Percentiles rank a stretch among this genome's conserved stretches.
These are phyloP conservation scores for Hansenula sp. DNA, from an alignment of 1,139 yeast genomes.

Conservation along the genomic window DNA sequence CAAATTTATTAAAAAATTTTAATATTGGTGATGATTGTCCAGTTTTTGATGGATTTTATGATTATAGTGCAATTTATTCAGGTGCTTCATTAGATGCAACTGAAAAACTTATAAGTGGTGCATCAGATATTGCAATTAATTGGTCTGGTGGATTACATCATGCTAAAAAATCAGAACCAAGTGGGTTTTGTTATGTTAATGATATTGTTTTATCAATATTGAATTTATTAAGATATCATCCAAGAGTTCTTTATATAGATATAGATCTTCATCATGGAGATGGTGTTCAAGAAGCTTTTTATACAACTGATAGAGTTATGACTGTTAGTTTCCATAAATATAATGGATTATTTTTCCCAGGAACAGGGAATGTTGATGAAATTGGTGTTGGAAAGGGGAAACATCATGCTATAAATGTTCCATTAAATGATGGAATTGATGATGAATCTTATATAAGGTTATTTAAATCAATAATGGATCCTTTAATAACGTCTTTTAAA, in stretches of 20 bases:
- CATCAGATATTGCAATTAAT: constrained; percentile 92
- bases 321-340: constrained; percentile 93
- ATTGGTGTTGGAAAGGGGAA: constrained; percentile 84
- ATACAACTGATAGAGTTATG: constrained; percentile 93
- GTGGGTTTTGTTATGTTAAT: constrained; percentile 93
- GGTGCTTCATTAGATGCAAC: constrained; percentile 95
- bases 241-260: constrained; percentile 89
- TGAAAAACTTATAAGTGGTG: constrained; percentile 74
- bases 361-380: constrained; percentile 88
- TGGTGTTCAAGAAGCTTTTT: constrained; percentile 97
- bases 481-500: constrained; percentile 73
- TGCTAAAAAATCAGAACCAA: constrained; percentile 90
- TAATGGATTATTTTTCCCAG: constrained; percentile 95
- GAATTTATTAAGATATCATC: constrained; percentile 77
- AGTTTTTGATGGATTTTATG: constrained; percentile 90
- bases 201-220: constrained; percentile 89
- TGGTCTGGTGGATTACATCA: constrained; percentile 98
- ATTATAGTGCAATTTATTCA: constrained; percentile 79
- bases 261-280: constrained; percentile 97
- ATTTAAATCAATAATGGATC: constrained; percentile 83
- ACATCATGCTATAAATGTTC: constrained; percentile 87
- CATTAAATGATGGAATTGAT: constrained; percentile 91
- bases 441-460: constrained; percentile 80
- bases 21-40: constrained; percentile 98
- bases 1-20: constrained; percentile 64